A percentile compares a stretch with the other conserved stretches of the same genome.
These are phyloP conservation scores for Saccharomycodes ludwigii DNA, from an alignment of 805 yeast genomes.

Conservation along the genomic window DNA sequence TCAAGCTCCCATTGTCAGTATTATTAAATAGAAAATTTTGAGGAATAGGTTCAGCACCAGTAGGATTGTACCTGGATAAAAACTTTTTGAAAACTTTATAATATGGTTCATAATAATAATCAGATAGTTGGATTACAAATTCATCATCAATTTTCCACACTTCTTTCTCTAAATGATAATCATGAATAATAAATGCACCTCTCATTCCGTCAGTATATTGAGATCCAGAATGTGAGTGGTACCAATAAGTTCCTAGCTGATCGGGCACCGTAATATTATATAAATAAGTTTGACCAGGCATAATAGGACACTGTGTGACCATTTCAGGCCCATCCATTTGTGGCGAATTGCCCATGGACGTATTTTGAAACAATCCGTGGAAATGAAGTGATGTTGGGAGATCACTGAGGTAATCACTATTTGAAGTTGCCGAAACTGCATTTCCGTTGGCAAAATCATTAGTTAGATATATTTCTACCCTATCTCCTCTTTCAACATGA, in stretches of 20 bases:
- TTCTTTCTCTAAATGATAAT: conserved; percentile 23
- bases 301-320: conserved; percentile 72
- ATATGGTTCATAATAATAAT: conserved; percentile 50
- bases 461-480: conserved; percentile 43
- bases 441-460: conserved; percentile 41
- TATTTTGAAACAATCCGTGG: conserved; percentile 66
- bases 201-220: conserved; percentile 74
- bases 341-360: conserved; percentile 27
- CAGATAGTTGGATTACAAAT: conserved; percentile 41
- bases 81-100: conserved; percentile 35
- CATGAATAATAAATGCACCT: conserved; percentile 56
- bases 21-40: conserved; percentile 55
- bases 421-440: conserved; percentile 3
- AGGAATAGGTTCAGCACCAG: conserved; percentile 79
- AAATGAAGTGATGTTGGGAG: conserved; percentile 52
- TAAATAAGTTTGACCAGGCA: conserved; percentile 50
- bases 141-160: conserved; percentile 59
- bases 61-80: conserved; percentile 58
- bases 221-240: conserved; percentile 66
- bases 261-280: conserved; percentile 59
- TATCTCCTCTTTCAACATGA: conserved; percentile 52
- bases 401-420: conserved; percentile 14
- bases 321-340: conserved; percentile 74
- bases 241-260: conserved; percentile 76
- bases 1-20: conserved; percentile 41